Evolutionary conservation across 345 rosid genomes (phyloP), one percentile per base, ranked within the genome.

Genomic region (Bruguiera sexangula): DNA sequence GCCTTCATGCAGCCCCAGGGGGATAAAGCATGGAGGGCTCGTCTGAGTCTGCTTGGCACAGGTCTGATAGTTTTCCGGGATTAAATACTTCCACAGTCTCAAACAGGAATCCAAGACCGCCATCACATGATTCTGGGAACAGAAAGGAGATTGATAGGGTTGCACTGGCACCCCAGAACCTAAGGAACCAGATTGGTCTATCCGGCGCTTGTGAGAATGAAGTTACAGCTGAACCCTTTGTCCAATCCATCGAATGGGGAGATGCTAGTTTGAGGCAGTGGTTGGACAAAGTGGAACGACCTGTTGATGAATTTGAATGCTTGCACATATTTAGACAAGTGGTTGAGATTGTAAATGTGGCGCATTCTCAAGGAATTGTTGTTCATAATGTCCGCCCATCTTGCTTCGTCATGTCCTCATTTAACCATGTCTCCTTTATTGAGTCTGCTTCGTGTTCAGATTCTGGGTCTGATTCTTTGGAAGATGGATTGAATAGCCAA

Each of bases 361-460:
- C 97, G 60, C 97, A 95, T 82, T 90, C 96, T 30, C 86, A 92
- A 83, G 96, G 99, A 82, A 80, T 95, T 54, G 91, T 88, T 72
- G 84, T 95, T 78, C 96, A 90, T 53, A 95, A 90, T 87, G 90
- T 90, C 69, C 82, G 91, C 71, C 99, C 99, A 24, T 95, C 99
- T 34, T 95, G 97, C 84, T 92, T 95, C 58, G 82, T 89, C 31
- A 87, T 95, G 93, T 87, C 99, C 58, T 87, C 99, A 1, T 92
- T 86, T 72, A 88, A 90, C 83, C 96, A 82, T 62, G 87, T 95
- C 68, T 89, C 99, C 24, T 92, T 95, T 88, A 92, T 95, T 15
- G 96, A 95, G 68, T 92, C 99, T 53, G 94, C 96, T 63, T 92
- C 98, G 65, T 89, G 92, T 83, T 94, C 99, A 16, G 97, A 92